A percentile compares a stretch with the other conserved stretches of the same genome.
Evolutionary conservation across 2,329 filamentous ascomycete species (phyloP).

Genomic region (Cytospora chrysosperma): DNA sequence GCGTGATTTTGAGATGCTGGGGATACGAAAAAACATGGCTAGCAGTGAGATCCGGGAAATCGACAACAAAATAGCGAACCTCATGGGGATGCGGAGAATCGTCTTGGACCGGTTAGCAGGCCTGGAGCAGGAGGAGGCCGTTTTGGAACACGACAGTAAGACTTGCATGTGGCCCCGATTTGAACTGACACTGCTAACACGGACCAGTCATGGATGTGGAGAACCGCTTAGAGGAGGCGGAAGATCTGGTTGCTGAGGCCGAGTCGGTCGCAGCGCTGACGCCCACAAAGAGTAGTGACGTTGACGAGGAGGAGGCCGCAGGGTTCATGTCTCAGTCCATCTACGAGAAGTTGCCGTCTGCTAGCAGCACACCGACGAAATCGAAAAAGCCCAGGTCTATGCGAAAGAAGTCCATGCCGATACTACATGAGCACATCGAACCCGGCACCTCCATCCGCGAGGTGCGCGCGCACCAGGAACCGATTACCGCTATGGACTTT

Average conservation of each 20-base stretch:
- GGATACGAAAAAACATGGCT: slow-evolving; percentile 94
- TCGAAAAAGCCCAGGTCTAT: slow-evolving; percentile 55
- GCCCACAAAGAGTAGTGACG: slow-evolving; percentile 43
- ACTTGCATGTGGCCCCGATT: slow-evolving; percentile 24
- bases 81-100: slow-evolving; percentile 89
- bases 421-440: slow-evolving; percentile 92
- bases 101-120: slow-evolving; percentile 82
- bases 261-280: slow-evolving; percentile 54
- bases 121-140: slow-evolving; percentile 85
- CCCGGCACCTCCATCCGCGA: slow-evolving; percentile 86
- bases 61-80: slow-evolving; percentile 92
- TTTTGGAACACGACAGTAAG: slow-evolving; percentile 85
- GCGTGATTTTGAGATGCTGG: slow-evolving; percentile 87
- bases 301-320: slow-evolving; percentile 47
- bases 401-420: slow-evolving; percentile 82
- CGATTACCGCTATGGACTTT: slow-evolving; percentile 88
- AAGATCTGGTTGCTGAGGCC: slow-evolving; percentile 58
- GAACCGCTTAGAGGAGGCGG: slow-evolving; percentile 59
- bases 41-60: slow-evolving; percentile 95
- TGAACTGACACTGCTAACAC: slow-evolving; percentile 32
- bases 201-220: slow-evolving; percentile 62
- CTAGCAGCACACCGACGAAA: slow-evolving; percentile 49
- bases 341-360: slow-evolving; percentile 81
- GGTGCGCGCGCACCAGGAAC: slow-evolving; percentile 83
- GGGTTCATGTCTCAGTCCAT: slow-evolving; percentile 97